These are phyloP conservation scores for Monilinia aucupariae DNA, from an alignment of 2,329 filamentous ascomycete species.

Conservation along the genomic window DNA sequence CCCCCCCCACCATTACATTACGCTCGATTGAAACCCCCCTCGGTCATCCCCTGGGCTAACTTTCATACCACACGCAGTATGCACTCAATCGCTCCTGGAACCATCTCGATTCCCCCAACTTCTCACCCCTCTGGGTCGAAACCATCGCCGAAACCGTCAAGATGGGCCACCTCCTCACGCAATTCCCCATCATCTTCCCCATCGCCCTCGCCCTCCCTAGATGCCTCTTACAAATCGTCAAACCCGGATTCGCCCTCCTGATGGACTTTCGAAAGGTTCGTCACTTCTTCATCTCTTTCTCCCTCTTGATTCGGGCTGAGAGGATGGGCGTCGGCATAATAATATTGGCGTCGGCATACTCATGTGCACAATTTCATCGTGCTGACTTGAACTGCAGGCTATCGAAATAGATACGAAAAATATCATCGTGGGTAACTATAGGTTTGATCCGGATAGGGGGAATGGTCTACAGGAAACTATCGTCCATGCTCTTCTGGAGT, in stretches of 20 bases:
- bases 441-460: constrained; percentile 11
- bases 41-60: background rate
- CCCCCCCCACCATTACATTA: too few species aligned
- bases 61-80: constrained; percentile 20
- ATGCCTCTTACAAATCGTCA: background rate
- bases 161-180: background rate
- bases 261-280: constrained; percentile 4
- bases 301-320: too few species aligned
- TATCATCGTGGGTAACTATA: constrained; percentile 5
- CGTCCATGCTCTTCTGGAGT: constrained; percentile 22
- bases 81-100: constrained; percentile 28
- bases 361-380: too few species aligned
- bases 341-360: too few species aligned
- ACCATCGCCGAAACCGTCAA: constrained; percentile 19
- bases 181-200: background rate
- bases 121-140: constrained; percentile 23
- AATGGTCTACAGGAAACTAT: constrained; percentile 18
- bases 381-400: too few species aligned
- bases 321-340: too few species aligned
- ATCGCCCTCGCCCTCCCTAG: background rate
- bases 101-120: constrained; percentile 25
- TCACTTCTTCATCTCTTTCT: background rate
- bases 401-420: constrained; percentile 3
- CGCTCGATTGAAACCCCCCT: background rate
- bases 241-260: background rate